Conservation (phyloP, 805 yeast species). For the Candida ascalaphidarum region DNA sequence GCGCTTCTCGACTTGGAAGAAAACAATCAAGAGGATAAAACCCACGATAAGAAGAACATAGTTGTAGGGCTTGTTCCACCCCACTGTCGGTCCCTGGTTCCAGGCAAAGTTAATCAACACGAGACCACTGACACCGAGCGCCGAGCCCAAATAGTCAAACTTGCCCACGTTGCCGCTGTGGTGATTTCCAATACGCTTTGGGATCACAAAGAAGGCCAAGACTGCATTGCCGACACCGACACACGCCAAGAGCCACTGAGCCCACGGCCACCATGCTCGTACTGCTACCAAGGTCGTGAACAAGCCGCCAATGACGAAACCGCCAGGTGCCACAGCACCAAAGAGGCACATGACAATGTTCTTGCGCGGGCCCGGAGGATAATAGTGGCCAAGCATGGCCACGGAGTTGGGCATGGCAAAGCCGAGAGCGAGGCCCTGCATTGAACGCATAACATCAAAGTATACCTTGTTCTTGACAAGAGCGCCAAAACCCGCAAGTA, state of each 20-base stretch:
- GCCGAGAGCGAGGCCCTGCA: slow-evolving; percentile 29
- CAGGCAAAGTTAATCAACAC: slow-evolving; percentile 11
- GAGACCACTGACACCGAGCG: slow-evolving; percentile 7
- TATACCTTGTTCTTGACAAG: slow-evolving; percentile 14
- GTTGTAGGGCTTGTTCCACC: slow-evolving; percentile 11
- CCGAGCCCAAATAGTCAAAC: slow-evolving; percentile 19
- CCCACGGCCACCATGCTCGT: slow-evolving; percentile 28
- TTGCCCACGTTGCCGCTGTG: slow-evolving; percentile 3
- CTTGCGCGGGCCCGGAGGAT: slow-evolving; percentile 14
- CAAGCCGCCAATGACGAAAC: slow-evolving; percentile 21
- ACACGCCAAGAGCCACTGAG: slow-evolving; percentile 19
- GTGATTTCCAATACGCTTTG: slow-evolving; percentile 14
- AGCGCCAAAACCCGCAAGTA: slow-evolving; percentile 18
- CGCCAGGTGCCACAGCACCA: slow-evolving; percentile 28
- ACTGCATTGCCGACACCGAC: slow-evolving; percentile 8
- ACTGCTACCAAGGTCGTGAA: slow-evolving; percentile 16
- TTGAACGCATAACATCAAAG: slow-evolving; percentile 20
- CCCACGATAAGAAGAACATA: slow-evolving; percentile 12
- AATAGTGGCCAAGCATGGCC: slow-evolving; percentile 23
- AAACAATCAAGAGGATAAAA: slow-evolving; percentile 4
- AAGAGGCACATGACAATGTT: slow-evolving; percentile 17
- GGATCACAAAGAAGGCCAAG: slow-evolving; percentile 16
- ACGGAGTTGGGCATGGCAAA: slow-evolving; percentile 25
- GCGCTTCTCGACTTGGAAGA: slow-evolving; percentile 2
- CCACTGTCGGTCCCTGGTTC: slow-evolving; percentile 12